Percentiles rank a stretch among this genome's conserved stretches.
phyloP scores from a whole-genome alignment of 305 asterid species.

The Ajuga reptans region DNA sequence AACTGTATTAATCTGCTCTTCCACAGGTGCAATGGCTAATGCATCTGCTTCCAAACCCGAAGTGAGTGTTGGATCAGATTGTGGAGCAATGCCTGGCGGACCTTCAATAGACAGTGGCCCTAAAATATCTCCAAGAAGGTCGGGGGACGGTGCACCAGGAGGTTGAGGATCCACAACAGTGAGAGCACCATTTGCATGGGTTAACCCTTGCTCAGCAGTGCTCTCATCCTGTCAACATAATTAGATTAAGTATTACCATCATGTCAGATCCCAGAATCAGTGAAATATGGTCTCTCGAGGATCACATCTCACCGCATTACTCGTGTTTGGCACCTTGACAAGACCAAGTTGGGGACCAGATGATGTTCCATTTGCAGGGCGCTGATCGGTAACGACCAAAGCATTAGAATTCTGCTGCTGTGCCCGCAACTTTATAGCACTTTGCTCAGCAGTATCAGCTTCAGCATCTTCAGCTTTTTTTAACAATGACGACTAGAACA shows the following conservation, averaged over 20 bases:
- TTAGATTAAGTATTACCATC: conserved; percentile 19
- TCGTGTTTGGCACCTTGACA: conserved; percentile 64
- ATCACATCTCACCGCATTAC: conserved; percentile 47
- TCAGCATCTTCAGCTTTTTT: conserved; percentile 84
- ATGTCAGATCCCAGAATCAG: conserved; percentile 14
- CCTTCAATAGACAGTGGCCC: conserved; percentile 87
- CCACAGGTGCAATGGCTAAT: conserved; percentile 76
- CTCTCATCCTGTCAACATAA: conserved; percentile 42
- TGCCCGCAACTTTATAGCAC: conserved; percentile 85
- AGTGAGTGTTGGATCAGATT: conserved; percentile 39
- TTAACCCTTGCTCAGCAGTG: conserved; percentile 37
- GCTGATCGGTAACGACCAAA: conserved; percentile 70
- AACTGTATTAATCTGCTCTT: conserved; percentile 52
- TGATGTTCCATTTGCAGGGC: conserved; percentile 64
- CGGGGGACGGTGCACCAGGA: conserved; percentile 60
- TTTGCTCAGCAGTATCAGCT: conserved; percentile 94
- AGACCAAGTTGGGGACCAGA: conserved; percentile 62
- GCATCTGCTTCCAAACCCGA: conserved; percentile 50
- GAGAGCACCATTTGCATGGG: conserved; percentile 72
- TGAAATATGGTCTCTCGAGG: conserved; percentile 8
- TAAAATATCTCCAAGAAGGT: conserved; percentile 88
- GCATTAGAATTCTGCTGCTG: conserved; percentile 85
- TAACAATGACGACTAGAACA: conserved; percentile 63
- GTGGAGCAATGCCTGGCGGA: conserved; percentile 43
- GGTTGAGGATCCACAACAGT: conserved; percentile 82